Conservation (phyloP, 192 early-diverging fungal genomes). For the Anaeromyces robustus region DNA sequence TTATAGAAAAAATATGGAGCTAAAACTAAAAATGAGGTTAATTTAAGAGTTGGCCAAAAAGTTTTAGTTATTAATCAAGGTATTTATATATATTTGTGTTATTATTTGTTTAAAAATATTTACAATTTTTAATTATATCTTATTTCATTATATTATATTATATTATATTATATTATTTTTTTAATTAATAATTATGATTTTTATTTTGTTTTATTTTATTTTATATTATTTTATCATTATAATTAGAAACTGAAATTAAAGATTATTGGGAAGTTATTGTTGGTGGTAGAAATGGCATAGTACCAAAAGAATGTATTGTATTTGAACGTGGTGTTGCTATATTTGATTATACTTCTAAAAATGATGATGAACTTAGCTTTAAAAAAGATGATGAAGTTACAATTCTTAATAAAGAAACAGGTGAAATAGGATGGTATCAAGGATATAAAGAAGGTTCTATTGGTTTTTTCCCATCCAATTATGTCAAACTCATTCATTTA, state of each 20-base stretch:
- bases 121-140: too few relatives aligned
- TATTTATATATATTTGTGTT: not conserved
- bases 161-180: too few relatives aligned
- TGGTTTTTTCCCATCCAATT: not conserved
- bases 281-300: not conserved
- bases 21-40: not conserved
- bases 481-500: not conserved
- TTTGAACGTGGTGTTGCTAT: not conserved
- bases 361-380: not conserved
- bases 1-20: not conserved
- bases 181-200: too few relatives aligned
- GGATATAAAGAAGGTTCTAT: not conserved
- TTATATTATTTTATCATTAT: too few relatives aligned
- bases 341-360: not conserved
- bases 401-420: not conserved
- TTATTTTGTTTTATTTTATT: too few relatives aligned
- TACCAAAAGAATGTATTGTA: not conserved
- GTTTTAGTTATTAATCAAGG: not conserved
- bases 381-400: not conserved
- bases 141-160: too few relatives aligned
- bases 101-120: too few relatives aligned
- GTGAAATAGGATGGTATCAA: not conserved
- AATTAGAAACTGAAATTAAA: not conserved
- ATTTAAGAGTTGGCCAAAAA: not conserved
- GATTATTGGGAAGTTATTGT: not conserved